Conservation (phyloP, 2,329 filamentous ascomycete species). For the Nigrospora sphaerica region DNA sequence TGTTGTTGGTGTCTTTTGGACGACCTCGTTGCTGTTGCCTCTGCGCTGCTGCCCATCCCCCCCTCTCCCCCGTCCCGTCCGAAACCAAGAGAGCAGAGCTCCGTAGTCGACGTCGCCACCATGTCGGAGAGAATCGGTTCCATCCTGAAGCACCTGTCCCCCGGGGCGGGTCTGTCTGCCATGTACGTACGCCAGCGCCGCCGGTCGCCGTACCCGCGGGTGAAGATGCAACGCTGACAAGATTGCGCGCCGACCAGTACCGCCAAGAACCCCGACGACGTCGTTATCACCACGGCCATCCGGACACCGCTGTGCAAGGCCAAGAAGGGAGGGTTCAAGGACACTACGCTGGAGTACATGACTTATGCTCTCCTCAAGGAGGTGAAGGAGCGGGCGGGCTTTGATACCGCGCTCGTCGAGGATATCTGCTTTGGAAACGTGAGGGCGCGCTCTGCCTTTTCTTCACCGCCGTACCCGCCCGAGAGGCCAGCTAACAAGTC, state of each 20-base stretch:
- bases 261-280: slow-evolving; percentile 88
- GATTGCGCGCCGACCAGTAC: slow-evolving; percentile 46
- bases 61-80: no score
- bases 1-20: no score
- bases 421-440: slow-evolving; percentile 93
- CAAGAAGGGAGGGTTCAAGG: slow-evolving; percentile 90
- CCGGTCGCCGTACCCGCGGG: not conserved
- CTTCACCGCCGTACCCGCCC: not conserved
- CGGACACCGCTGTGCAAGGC: slow-evolving; percentile 87
- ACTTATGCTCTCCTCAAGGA: slow-evolving; percentile 77
- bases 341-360: slow-evolving; percentile 82
- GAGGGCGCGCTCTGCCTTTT: slow-evolving; percentile 21
- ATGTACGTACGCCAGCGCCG: not conserved
- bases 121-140: slow-evolving; percentile 2
- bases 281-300: slow-evolving; percentile 89
- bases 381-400: slow-evolving; percentile 61
- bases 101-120: not conserved
- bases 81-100: no score
- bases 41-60: no score
- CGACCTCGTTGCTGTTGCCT: no score
- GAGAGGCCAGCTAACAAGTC: not conserved
- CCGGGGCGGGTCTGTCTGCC: slow-evolving; percentile 1
- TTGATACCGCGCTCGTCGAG: slow-evolving; percentile 76
- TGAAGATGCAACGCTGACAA: not conserved
- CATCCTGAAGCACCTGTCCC: slow-evolving; percentile 3